Evolutionary conservation across 2,329 filamentous ascomycete genomes (phyloP).

Genomic region (Nigrograna mackinnonii): DNA sequence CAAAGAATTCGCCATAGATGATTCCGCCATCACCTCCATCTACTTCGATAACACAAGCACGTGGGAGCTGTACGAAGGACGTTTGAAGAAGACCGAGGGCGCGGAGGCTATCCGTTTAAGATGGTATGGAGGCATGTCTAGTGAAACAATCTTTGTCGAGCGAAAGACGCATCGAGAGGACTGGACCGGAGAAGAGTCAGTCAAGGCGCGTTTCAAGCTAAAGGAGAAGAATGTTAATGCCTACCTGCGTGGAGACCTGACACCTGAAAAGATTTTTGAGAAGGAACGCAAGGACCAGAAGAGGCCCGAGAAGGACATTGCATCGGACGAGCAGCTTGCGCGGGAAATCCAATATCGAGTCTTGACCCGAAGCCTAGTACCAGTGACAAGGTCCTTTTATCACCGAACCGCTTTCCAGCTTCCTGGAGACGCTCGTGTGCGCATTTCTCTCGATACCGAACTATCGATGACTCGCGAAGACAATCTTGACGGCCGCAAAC

Average conservation of each 20-base stretch:
- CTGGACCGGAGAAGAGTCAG: slow-evolving; percentile 98
- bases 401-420: slow-evolving; percentile 98
- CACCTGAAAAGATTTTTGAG: slow-evolving; percentile 88
- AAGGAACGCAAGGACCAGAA: slow-evolving; percentile 95
- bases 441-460: slow-evolving; percentile 95
- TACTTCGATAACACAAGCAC: slow-evolving; percentile 96
- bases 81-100: slow-evolving; percentile 96
- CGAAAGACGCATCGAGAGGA: slow-evolving; percentile 98
- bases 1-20: slow-evolving; percentile 91
- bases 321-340: slow-evolving; percentile 86
- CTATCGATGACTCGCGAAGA: slow-evolving; percentile 94
- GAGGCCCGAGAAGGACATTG: slow-evolving; percentile 89
- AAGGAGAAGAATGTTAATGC: slow-evolving; percentile 98
- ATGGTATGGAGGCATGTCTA: slow-evolving; percentile 98
- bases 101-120: slow-evolving; percentile 94
- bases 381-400: slow-evolving; percentile 95
- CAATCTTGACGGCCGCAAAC: slow-evolving; percentile 78
- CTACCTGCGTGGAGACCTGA: slow-evolving; percentile 81
- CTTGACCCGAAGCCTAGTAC: slow-evolving; percentile 81
- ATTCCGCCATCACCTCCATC: slow-evolving; percentile 95
- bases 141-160: slow-evolving; percentile 94
- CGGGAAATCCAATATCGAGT: slow-evolving; percentile 93
- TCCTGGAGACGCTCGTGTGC: slow-evolving; percentile 91
- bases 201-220: slow-evolving; percentile 91
- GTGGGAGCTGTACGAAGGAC: slow-evolving; percentile 92